These are phyloP conservation scores for Platanthera zijinensis DNA, from an alignment of 106 monocot genomes.

Conservation along the genomic window DNA sequence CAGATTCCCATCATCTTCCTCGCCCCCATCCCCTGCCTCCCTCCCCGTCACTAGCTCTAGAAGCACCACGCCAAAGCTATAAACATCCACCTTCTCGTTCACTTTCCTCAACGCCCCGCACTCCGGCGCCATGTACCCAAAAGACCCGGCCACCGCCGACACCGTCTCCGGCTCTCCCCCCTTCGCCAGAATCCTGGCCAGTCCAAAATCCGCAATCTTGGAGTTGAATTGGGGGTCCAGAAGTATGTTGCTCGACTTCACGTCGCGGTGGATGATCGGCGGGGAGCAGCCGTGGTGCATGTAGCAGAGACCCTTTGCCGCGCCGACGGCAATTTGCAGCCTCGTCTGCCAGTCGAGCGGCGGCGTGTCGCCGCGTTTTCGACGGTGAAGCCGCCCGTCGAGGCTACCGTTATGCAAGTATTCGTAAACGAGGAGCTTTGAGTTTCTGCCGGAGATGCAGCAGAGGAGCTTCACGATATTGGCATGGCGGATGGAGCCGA, in stretches of 20 bases:
- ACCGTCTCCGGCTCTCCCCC: slow-evolving; percentile 39
- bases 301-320: slow-evolving; percentile 38
- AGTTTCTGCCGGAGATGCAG: slow-evolving; percentile 45
- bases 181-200: slow-evolving; percentile 36
- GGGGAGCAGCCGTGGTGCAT: slow-evolving; percentile 45
- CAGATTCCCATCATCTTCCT: slow-evolving; percentile 23
- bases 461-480: slow-evolving; percentile 80
- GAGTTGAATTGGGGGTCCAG: slow-evolving; percentile 36
- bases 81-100: slow-evolving; percentile 77
- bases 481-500: slow-evolving; percentile 43
- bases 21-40: slow-evolving; percentile 26
- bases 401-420: slow-evolving; percentile 75
- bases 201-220: slow-evolving; percentile 52
- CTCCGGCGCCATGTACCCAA: slow-evolving; percentile 88
- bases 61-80: slow-evolving; percentile 84
- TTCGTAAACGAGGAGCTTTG: slow-evolving; percentile 81
- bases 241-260: slow-evolving; percentile 63
- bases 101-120: slow-evolving; percentile 33
- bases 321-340: slow-evolving; percentile 36
- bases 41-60: slow-evolving; percentile 66
- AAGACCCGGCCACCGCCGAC: slow-evolving; percentile 43
- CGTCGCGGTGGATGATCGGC: slow-evolving; percentile 44
- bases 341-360: slow-evolving; percentile 41
- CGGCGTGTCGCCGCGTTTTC: not conserved
- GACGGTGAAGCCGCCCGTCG: slow-evolving; percentile 39